phyloP scores from a whole-genome alignment of 139 green algal genomes.

The Chloropicon primus region DNA sequence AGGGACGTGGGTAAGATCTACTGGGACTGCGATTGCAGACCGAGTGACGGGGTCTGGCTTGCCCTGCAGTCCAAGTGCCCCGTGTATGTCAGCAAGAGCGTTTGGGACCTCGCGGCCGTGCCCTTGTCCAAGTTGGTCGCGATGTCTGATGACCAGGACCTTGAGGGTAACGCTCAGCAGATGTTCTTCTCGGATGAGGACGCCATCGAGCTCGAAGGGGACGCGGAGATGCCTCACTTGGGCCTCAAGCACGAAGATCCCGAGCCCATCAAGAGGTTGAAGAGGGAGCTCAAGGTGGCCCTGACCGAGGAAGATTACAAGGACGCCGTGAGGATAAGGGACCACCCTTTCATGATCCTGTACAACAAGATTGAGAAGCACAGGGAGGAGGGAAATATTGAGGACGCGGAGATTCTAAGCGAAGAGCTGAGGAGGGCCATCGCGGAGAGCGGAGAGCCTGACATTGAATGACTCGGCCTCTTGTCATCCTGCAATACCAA shows the following conservation, averaged over 20 bases:
- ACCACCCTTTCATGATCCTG: slow-evolving; percentile 22
- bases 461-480: too few species aligned
- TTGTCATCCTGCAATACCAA: too few species aligned
- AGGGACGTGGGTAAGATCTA: slow-evolving; percentile 28
- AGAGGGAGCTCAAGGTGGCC: slow-evolving; percentile 46
- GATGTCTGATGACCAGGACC: neutral
- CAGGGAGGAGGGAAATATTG: neutral
- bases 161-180: neutral
- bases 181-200: neutral
- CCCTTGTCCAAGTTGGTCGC: neutral
- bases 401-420: neutral
- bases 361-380: neutral
- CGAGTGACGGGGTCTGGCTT: slow-evolving; percentile 49
- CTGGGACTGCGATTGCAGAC: slow-evolving; percentile 62
- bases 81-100: slow-evolving; percentile 3
- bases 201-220: neutral
- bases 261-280: slow-evolving; percentile 49
- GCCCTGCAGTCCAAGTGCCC: slow-evolving; percentile 30
- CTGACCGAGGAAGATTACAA: slow-evolving; percentile 25
- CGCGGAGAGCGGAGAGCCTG: neutral
- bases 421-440: neutral
- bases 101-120: slow-evolving; percentile 2
- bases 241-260: slow-evolving; percentile 15
- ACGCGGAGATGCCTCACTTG: neutral
- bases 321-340: slow-evolving; percentile 13